Evolutionary conservation across 768 basidiomycete species (phyloP), one percentile per base, ranked within the genome.

Genomic region (Amanita brunnescens): DNA sequence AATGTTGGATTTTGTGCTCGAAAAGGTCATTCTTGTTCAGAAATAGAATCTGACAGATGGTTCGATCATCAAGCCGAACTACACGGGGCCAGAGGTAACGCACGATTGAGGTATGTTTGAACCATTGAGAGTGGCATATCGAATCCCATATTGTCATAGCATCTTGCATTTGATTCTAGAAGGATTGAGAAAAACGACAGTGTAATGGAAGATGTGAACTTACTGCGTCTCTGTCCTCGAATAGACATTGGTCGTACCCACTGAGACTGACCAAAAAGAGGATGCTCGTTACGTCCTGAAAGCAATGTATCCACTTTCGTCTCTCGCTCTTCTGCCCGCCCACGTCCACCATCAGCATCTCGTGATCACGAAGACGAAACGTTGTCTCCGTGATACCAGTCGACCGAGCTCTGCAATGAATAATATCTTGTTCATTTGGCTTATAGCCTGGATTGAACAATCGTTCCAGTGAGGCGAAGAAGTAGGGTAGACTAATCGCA

Each of bases 121-220:
- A 96, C 92, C 92, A 96, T 57, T 94, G 91, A 8, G 91, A 94
- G 65, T 96, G 91, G 69, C 91, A 94, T 77, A 97, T 94, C 37
- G 91, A 92, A 59, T 97, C 93, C 86, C 93, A 97, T 45, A 97
- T 91, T n/a, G 91, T 91, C 83, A 97, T 87, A 1, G 93, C 91
- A 57, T 97, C 93, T 72, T 94, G 89, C 92, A 97, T 95, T 83
- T 95, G 93, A 63, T 97, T 97, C 87, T 93, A 23, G 13, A 30
- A 14, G 10, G 44, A 42, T 37, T 57, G 23, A 53, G 30, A 29
- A 37, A 21, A 21, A 26, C 24, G 9, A 8, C 24, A 18, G 9
- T 20, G 34, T 16, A 14, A n/a, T 8, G 18, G 23, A 45, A 44
- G 42, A 10, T 21, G 23, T 18, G 44, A 43, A 76, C 88, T 52